A percentile compares a stretch with the other conserved stretches of the same genome.
Conservation (phyloP, 2,329 filamentous ascomycete species). For the Microcyclospora tardicrescens region DNA sequence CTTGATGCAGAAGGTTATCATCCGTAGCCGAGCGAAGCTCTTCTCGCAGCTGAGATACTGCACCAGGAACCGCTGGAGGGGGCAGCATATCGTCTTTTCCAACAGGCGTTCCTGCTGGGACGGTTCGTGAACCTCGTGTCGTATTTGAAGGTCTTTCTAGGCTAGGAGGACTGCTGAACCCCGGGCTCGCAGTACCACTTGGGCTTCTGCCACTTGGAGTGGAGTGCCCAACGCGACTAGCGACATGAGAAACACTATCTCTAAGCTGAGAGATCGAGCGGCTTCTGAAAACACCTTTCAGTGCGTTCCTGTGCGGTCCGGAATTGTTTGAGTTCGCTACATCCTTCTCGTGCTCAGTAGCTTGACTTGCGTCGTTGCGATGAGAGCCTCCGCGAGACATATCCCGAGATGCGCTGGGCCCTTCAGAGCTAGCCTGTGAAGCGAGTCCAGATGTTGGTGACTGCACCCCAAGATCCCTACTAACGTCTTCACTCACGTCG, state of each 20-base stretch:
- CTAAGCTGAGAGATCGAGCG: conserved; percentile 51
- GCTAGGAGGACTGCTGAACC: conserved; percentile 29
- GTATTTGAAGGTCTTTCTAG: conserved; percentile 21
- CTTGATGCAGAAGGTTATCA: conserved; percentile 2
- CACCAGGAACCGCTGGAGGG: conserved; percentile 15
- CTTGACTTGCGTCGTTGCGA: too few relatives aligned
- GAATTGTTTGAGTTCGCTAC: conserved; percentile 20
- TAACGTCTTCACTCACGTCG: conserved; percentile 12
- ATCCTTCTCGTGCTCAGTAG: too few relatives aligned
- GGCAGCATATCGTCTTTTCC: conserved; percentile 17
- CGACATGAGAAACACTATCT: conserved; percentile 22
- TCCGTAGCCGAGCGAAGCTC: not conserved
- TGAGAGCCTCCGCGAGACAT: conserved; percentile 5
- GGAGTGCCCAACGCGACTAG: conserved; percentile 14
- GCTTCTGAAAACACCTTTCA: conserved; percentile 51
- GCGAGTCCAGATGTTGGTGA: conserved; percentile 1
- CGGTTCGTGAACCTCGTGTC: conserved; percentile 3
- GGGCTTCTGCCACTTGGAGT: conserved; percentile 10
- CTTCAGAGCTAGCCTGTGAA: not conserved
- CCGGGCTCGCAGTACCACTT: conserved; percentile 24
- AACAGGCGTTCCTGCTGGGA: conserved; percentile 8
- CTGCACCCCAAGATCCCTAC: conserved; percentile 2
- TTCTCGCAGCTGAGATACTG: not conserved
- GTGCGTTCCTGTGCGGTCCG: conserved; percentile 26
- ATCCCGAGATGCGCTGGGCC: conserved; percentile 3